Evolutionary conservation across 1,284 basidiomycete species (phyloP).

Genomic region (Xanthoconium separans): DNA sequence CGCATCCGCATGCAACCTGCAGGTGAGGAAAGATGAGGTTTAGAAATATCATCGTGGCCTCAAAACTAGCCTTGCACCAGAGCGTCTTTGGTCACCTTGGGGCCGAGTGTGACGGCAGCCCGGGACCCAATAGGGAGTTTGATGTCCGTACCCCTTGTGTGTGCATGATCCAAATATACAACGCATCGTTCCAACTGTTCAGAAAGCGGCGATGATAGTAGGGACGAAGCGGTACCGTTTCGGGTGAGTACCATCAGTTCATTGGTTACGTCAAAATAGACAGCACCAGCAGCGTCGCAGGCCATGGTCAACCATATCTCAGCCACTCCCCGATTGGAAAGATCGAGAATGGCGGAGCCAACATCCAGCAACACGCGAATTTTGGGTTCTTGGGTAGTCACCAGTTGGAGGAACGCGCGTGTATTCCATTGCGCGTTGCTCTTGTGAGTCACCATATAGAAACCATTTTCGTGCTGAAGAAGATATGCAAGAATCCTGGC

Average conservation of each 20-base stretch:
- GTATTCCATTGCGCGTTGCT: background rate
- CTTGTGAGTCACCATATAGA: background rate
- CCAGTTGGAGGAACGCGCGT: background rate
- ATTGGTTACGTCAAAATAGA: background rate
- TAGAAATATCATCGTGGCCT: background rate
- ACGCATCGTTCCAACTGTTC: background rate
- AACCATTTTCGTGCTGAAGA: background rate
- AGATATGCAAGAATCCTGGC: background rate
- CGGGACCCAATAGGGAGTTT: background rate
- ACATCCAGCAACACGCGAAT: background rate
- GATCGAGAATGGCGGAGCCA: background rate
- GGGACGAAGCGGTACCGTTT: background rate
- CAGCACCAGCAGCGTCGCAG: background rate
- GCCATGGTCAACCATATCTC: background rate
- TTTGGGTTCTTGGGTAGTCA: background rate
- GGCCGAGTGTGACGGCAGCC: background rate
- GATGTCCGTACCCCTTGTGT: too few species aligned
- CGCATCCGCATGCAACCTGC: slow-evolving; percentile 8
- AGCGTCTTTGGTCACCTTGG: background rate
- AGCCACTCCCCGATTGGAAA: background rate
- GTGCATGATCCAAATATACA: background rate
- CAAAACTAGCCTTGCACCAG: background rate
- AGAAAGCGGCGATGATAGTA: background rate
- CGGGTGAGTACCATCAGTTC: background rate
- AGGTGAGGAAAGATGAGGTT: background rate